Conservation (phyloP, 1,284 basidiomycete genomes). For the Somion occarium region DNA sequence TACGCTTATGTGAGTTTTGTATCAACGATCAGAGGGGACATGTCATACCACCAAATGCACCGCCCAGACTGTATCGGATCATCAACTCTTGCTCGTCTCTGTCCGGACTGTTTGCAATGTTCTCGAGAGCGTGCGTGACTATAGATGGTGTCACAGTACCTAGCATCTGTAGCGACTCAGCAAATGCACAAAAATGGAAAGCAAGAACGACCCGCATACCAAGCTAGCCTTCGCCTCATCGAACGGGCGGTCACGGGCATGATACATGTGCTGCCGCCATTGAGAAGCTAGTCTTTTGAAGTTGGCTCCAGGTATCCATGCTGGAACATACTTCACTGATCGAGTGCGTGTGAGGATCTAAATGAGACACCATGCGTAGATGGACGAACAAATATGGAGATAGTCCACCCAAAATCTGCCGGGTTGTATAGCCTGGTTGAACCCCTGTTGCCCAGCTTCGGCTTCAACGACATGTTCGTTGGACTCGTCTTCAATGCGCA, state of each 20-base stretch:
- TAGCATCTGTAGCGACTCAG: conserved; percentile 10
- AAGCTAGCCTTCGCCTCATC: conserved; percentile 12
- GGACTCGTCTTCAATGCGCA: conserved; percentile 18
- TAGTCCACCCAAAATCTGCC: conserved; percentile 16
- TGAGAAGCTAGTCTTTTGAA: conserved; percentile 22
- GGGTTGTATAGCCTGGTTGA: conserved; percentile 1
- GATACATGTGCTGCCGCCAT: conserved; percentile 8
- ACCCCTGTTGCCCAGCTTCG: not conserved
- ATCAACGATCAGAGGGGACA: not conserved
- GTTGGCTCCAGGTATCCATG: conserved; percentile 25
- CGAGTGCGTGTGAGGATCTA: not conserved
- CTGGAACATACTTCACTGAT: conserved; percentile 16
- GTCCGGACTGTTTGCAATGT: not conserved
- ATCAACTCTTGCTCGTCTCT: not conserved
- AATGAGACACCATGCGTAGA: not conserved
- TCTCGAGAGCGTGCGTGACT: not conserved
- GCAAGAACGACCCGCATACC: conserved; percentile 11
- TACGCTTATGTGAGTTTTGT: not conserved
- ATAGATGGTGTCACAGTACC: not conserved
- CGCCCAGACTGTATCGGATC: not conserved
- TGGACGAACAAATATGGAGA: conserved; percentile 7
- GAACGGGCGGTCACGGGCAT: conserved; percentile 12
- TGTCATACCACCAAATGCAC: not conserved
- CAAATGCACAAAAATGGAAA: not conserved
- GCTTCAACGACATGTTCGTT: conserved; percentile 4